Base-by-base conservation (phyloP, 1,284 basidiomycete species). In the Melanopsichium pennsylvanicum region DNA sequence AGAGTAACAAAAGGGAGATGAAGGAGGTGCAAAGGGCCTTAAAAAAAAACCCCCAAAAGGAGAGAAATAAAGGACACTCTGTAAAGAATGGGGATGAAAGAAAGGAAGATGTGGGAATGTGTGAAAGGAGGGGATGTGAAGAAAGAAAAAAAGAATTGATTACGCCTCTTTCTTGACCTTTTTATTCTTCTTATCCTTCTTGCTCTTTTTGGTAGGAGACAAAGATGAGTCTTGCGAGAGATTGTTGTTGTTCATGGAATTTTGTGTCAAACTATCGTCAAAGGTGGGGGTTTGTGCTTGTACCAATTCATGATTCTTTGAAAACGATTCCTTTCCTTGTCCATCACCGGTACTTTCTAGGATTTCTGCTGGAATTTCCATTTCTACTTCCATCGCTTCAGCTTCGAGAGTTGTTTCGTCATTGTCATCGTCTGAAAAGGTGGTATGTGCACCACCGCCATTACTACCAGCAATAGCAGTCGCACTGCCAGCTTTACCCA, bases 111-210 rank as follows among this genome's bases (percentile, higher is more conserved):
- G 36, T 21, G 21, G 26, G 39, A 19, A 31, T 35, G 22, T 13
- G 11, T 19, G 34, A n/a, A n/a, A n/a, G n/a, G n/a, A n/a, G n/a
- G n/a, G n/a, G n/a, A n/a, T n/a, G n/a, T n/a, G n/a, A n/a, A n/a
- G n/a, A n/a, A n/a, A n/a, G n/a, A n/a, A n/a, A n/a, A n/a, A n/a
- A n/a, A n/a, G n/a, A n/a, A n/a, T n/a, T 13, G 15, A 39, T 22
- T n/a, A 23, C 11, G 27, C 45, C 1, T 47, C 22, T 36, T 57
- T 56, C 16, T 59, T 45, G 6, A 56, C 38, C 36, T 69, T 48
- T 37, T 50, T 59, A 3, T 40, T 18, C 27, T 52, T 55, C 26
- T 68, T 45, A 8, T 38, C 40, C 40, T 50, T 52, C 33, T 50
- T 52, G 10, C 16, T n/a, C 29, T 37, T 36, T 22, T 49, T 41